Conservation (phyloP, 352 stramenopile species). For the Phytopythium litorale region DNA sequence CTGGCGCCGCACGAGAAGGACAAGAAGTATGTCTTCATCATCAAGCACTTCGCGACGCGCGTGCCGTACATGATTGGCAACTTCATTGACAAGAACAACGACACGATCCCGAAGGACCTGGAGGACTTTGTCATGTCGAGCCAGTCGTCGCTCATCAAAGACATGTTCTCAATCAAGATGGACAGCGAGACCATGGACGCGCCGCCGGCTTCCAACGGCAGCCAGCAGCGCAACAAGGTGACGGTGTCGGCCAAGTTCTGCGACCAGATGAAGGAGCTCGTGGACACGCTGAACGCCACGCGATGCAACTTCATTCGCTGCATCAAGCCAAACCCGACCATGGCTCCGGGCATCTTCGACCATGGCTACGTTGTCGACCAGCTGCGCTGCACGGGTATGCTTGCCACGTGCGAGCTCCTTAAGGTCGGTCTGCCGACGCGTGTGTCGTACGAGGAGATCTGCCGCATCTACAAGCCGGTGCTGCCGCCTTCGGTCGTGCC, state of each 20-base stretch:
- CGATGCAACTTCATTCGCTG: conserved; percentile 88
- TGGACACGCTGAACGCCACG: conserved; percentile 82
- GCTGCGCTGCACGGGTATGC: conserved; percentile 86
- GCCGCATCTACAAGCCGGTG: conserved; percentile 82
- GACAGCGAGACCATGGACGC: conserved; percentile 52
- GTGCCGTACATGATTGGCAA: conserved; percentile 94
- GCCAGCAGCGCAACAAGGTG: conserved; percentile 42
- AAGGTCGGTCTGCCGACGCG: conserved; percentile 89
- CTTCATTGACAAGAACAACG: conserved; percentile 97
- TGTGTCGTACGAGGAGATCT: conserved; percentile 89
- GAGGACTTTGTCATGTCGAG: conserved; percentile 85
- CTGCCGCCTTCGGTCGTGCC: conserved; percentile 65
- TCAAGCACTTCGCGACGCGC: conserved; percentile 95
- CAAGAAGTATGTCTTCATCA: conserved; percentile 93
- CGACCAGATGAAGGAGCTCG: conserved; percentile 83
- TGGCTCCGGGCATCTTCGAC: conserved; percentile 81
- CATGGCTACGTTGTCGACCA: conserved; percentile 87
- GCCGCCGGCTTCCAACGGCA: conserved; percentile 20
- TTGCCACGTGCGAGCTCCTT: conserved; percentile 90
- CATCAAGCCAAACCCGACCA: conserved; percentile 90
- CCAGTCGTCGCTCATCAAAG: conserved; percentile 70
- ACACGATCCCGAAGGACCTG: conserved; percentile 92
- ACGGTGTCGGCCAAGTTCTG: conserved; percentile 85
- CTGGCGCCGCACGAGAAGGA: conserved; percentile 80
- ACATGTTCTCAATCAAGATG: conserved; percentile 69